Conservation (phyloP, 2,329 filamentous ascomycete species). For the Ophiosphaerella narmari region DNA sequence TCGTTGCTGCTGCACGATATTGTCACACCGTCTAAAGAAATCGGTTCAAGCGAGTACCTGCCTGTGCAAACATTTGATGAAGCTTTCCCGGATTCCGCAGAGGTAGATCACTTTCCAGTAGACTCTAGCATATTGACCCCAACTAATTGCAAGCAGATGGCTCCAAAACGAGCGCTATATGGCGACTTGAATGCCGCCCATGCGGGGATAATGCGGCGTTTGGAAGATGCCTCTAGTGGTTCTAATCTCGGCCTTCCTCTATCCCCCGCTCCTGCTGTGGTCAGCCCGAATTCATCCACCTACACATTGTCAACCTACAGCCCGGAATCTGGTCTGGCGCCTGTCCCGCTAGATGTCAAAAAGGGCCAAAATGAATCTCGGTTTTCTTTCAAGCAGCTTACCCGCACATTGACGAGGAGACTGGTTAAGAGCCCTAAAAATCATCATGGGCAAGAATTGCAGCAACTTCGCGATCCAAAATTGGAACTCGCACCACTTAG, state of each 20-base stretch:
- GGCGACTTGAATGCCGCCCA: constrained; percentile 37
- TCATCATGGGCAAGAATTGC: constrained; percentile 25
- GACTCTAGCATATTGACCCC: background rate
- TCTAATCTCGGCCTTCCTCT: constrained; percentile 24
- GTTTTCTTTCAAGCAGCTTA: constrained; percentile 39
- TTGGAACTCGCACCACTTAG: constrained; percentile 12
- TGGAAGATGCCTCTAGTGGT: constrained; percentile 16
- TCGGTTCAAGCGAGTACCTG: constrained; percentile 41
- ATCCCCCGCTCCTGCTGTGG: constrained; percentile 30
- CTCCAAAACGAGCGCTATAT: constrained; percentile 35
- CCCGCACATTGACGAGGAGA: constrained; percentile 33
- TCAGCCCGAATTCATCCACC: constrained; percentile 33
- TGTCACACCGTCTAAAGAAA: constrained; percentile 42
- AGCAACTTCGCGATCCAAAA: constrained; percentile 21
- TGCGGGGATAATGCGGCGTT: constrained; percentile 31
- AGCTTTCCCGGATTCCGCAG: constrained; percentile 14
- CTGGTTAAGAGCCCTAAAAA: constrained; percentile 21
- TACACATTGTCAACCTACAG: constrained; percentile 35
- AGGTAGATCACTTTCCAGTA: constrained; percentile 15
- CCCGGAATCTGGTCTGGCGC: constrained; percentile 24
- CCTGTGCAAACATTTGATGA: constrained; percentile 31
- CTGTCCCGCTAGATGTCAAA: constrained; percentile 23
- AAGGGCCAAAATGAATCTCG: constrained; percentile 28
- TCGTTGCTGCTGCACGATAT: constrained; percentile 44
- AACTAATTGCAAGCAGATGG: constrained; percentile 30